Base-by-base conservation (phyloP, 2,329 filamentous ascomycete species). In the Cordyceps cicadae region DNA sequence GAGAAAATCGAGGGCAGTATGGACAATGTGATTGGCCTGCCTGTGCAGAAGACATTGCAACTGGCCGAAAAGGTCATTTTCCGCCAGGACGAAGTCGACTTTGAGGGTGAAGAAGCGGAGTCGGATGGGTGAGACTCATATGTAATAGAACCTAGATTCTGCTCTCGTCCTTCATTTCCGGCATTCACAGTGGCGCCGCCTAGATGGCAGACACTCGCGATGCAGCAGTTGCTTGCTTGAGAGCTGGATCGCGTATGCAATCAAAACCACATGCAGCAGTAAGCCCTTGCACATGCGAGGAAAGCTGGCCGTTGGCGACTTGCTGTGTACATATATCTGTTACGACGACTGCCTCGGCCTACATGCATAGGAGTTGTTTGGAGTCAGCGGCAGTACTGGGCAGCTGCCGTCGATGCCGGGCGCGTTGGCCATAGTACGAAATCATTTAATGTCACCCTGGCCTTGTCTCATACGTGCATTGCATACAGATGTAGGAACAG, bases 1-100 rank as follows among this genome's bases (percentile, higher is more conserved):
- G 92, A 97, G 72, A 88, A 82, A 73, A 89, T 99, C 65, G 90
- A 96, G 65, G 94, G 94, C 12, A 86, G 85, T 59, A 90, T 91
- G 68, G 94, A 99, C 77, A 97, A 97, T 73, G 94, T 97, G 1
- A 87, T 99, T 32, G 94, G 94, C 0, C 72, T 99, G 72, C 94
- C 94, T 8, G 80, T 97, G 65, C 83, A 91, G 67, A 82, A 84
- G 66, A 89, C 87, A 14, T 71, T 99, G 72, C 85, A 85, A 70
- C 73, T 97, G 68, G 94, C 96, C 62, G 93, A 97, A 77, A 90
- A 87, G 78, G 89, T 92, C n/a, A 79, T 97, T 65, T 86, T 87
- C 67, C 85, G 84, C 65, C 90, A 91, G 68, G 82, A 87, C 58
- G 84, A 86, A 68, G 83, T 85, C 50, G 84, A 86, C 60, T 77